Conservation (phyloP, 768 basidiomycete genomes). For the Strobilomyces echinocephalus region DNA sequence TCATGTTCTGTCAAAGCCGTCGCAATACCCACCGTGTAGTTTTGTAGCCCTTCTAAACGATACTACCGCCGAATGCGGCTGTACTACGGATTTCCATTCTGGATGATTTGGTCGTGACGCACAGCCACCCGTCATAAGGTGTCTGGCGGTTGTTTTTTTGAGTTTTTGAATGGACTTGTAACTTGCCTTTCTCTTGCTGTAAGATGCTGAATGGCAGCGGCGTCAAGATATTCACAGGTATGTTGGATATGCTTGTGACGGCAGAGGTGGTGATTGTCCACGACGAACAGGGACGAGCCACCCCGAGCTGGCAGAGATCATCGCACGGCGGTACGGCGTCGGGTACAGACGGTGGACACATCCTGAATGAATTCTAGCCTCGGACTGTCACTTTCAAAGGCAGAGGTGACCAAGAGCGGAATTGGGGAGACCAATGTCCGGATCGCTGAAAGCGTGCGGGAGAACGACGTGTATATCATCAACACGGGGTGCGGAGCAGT, state of each 20-base stretch:
- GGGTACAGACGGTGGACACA: slow-evolving; percentile 12
- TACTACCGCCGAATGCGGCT: not conserved
- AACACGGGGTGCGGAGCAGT: slow-evolving; percentile 84
- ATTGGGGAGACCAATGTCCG: slow-evolving; percentile 91
- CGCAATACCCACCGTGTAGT: slow-evolving; percentile 35
- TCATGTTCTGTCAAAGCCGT: slow-evolving; percentile 22
- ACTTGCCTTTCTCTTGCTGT: slow-evolving; percentile 5
- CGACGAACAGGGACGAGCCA: slow-evolving; percentile 77
- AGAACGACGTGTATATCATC: slow-evolving; percentile 98
- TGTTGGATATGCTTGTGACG: slow-evolving; percentile 16
- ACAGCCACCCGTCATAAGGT: slow-evolving; percentile 17
- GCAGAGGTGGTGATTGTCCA: slow-evolving; percentile 1
- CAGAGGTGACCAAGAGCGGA: slow-evolving; percentile 81
- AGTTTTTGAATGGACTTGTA: slow-evolving; percentile 12
- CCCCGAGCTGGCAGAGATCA: slow-evolving; percentile 90
- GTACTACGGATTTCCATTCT: not conserved
- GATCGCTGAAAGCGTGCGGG: slow-evolving; percentile 92
- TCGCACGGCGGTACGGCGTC: slow-evolving; percentile 72
- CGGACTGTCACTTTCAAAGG: slow-evolving; percentile 82
- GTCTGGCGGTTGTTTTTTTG: slow-evolving; percentile 10
- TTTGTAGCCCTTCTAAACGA: slow-evolving; percentile 26
- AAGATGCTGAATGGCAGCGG: slow-evolving; percentile 53
- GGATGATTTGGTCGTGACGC: not conserved
- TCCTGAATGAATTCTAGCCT: slow-evolving; percentile 52
- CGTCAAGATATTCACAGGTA: slow-evolving; percentile 58